Base-by-base conservation (phyloP, 2,329 filamentous ascomycete species). In the Grosmannia serpens region DNA sequence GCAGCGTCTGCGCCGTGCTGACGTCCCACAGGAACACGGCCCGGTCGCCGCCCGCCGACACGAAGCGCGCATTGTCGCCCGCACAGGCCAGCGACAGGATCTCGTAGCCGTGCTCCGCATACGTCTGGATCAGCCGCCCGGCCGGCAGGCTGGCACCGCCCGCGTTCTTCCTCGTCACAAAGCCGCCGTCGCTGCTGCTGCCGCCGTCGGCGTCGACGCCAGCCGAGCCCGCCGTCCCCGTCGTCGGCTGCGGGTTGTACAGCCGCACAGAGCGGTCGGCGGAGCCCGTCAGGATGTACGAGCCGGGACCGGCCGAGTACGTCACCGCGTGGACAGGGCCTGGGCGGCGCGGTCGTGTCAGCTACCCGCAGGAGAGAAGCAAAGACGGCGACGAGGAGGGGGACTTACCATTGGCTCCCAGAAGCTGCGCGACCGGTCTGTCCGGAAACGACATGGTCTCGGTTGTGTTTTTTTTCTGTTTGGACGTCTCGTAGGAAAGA, bases 21-120 rank as follows among this genome's bases (percentile, higher is more conserved):
- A 97, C 94, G 71, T 99, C 94, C 94, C 94, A 97, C 6, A 96
- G 78, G 69, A 96, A 96, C 0, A 96, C 90, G 61, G 82, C 80
- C 65, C 92, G 88, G 74, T 99, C 94, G 60, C 94, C 94, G 64
- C 94, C 94, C 1, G 84, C 82, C n/a, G 86, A 91, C 11, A 85
- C 86, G 70, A 99, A 96, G 50, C 84, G 84, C 64, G 89, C 82
- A 72, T 99, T 99, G 74, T 90, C 86, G 27, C 75, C 68, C 9
- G 83, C 75, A 55, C 96, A 87, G 56, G 82, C 78, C 46, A 99
- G 78, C 64, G 89, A 88, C 61, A 96, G 85, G 9, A 99, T 87
- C 65, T 91, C 88, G 75, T 99, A 96, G 64, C 90, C 91, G 73
- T 99, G 94, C 2, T 88, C 89, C 41, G 85, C 77, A 74, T 96